Percentiles rank a stretch among this genome's conserved stretches.
Evolutionary conservation across 352 stramenopile species (phyloP).

Genomic region (Globisporangium spiculum): DNA sequence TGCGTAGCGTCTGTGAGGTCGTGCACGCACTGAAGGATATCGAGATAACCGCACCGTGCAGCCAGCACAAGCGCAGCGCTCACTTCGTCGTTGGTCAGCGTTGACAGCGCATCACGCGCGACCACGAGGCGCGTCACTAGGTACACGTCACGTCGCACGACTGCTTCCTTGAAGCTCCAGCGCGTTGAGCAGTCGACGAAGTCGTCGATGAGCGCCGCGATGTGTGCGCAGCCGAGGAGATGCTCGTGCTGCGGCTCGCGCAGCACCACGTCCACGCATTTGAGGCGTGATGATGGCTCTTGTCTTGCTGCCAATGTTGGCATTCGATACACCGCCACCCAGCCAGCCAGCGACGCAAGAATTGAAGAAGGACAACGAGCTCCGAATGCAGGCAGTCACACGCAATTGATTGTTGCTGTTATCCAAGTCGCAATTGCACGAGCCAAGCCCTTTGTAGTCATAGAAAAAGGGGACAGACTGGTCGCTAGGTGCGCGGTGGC

Average conservation of each 20-base stretch:
- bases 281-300: background rate
- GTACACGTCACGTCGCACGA: constrained; percentile 1
- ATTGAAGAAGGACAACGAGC: too few species aligned
- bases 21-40: constrained; percentile 12
- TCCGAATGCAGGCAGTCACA: background rate
- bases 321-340: background rate
- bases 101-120: background rate
- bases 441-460: background rate
- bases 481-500: background rate
- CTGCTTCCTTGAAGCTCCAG: constrained; percentile 7
- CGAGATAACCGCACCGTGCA: background rate
- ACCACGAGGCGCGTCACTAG: constrained; percentile 12
- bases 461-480: background rate
- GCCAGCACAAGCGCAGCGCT: background rate
- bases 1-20: background rate
- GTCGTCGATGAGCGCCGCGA: constrained; percentile 10
- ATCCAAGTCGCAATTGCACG: background rate
- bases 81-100: constrained; percentile 3
- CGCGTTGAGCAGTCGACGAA: constrained; percentile 9
- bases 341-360: too few species aligned
- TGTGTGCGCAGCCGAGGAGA: constrained; percentile 8
- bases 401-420: too few species aligned
- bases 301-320: background rate
- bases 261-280: constrained; percentile 11
- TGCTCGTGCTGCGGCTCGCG: background rate